Conservation (phyloP, 306 rosid species). For the Echinosophora koreensis region DNA sequence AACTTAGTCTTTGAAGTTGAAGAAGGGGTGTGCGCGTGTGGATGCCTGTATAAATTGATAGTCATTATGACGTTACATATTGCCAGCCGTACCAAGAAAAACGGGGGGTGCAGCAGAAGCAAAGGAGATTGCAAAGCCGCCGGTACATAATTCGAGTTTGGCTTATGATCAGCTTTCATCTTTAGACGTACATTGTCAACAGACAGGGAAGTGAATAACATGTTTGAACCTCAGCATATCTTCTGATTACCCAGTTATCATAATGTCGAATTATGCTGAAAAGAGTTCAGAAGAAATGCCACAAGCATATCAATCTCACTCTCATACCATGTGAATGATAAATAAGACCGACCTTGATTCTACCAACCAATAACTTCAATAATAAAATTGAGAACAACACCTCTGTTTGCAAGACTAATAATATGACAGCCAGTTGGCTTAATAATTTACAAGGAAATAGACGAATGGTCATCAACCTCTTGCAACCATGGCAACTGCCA, state of each 20-base stretch:
- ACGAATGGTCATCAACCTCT: slow-evolving; percentile 39
- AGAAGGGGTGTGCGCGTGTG: too few relatives aligned
- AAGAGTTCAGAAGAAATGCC: background rate
- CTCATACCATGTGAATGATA: background rate
- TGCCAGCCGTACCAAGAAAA: too few relatives aligned
- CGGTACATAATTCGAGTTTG: background rate
- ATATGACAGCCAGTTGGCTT: slow-evolving; percentile 45
- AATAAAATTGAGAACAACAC: slow-evolving; percentile 39
- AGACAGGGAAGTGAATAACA: background rate
- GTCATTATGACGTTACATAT: too few relatives aligned
- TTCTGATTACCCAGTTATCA: background rate
- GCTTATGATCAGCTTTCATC: background rate
- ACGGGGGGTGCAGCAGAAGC: too few relatives aligned
- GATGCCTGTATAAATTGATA: background rate
- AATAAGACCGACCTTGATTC: slow-evolving; percentile 36
- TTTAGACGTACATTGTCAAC: background rate
- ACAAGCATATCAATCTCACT: background rate
- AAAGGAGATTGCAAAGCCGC: background rate
- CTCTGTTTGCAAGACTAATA: slow-evolving; percentile 44
- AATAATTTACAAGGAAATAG: slow-evolving; percentile 48
- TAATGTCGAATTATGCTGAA: background rate
- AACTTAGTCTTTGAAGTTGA: too few relatives aligned
- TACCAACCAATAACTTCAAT: slow-evolving; percentile 24
- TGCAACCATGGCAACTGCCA: slow-evolving; percentile 43
- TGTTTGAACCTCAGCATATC: background rate